Conservation (phyloP, 2,329 filamentous ascomycete species). For the Pestalotiopsis sp. region DNA sequence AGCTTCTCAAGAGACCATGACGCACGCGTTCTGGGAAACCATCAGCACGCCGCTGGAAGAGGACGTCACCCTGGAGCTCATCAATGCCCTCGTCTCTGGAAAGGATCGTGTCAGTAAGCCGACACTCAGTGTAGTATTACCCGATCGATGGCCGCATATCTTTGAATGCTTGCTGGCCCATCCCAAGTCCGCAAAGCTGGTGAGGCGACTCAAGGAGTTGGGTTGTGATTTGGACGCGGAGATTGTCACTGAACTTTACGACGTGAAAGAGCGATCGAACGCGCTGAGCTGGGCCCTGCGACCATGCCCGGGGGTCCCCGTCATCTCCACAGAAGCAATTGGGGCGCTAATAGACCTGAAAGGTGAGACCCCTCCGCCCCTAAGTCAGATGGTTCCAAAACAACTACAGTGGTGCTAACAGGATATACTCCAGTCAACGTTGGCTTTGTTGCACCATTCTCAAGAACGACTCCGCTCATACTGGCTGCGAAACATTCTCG, state of each 20-base stretch:
- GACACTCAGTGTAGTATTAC: not conserved
- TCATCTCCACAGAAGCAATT: constrained; percentile 17
- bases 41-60: not conserved
- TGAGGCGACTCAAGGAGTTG: constrained; percentile 1
- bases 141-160: not conserved
- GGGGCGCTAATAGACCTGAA: constrained; percentile 21
- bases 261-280: not conserved
- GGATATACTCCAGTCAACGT: constrained; percentile 19
- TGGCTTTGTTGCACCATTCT: constrained; percentile 23
- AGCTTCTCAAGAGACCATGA: not conserved
- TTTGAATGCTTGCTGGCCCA: not conserved
- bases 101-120: not conserved
- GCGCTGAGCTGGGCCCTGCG: not conserved
- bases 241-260: not conserved
- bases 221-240: constrained; percentile 2
- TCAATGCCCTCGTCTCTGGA: not conserved
- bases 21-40: not conserved
- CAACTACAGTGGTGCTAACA: not conserved
- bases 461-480: constrained; percentile 25
- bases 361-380: constrained; percentile 19
- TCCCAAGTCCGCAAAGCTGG: constrained; percentile 10
- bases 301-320: not conserved
- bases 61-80: not conserved
- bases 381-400: not conserved
- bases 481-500: constrained; percentile 24